Base-by-base conservation (phyloP, 441 rosid genomes). In the Melastoma candidum region DNA sequence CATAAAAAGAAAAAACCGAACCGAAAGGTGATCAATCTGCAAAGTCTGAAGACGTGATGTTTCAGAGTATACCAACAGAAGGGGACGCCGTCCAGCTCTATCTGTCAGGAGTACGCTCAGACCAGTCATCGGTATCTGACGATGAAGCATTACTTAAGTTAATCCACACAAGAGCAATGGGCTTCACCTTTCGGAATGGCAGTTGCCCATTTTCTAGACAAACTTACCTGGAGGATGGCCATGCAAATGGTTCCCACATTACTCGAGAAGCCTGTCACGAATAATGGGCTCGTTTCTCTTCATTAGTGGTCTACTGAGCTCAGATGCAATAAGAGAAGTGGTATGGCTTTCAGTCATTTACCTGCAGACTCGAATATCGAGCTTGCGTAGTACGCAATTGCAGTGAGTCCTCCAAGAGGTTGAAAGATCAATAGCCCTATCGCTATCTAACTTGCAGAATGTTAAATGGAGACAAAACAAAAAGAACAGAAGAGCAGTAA, bases 341-440 rank as follows among this genome's bases (percentile, higher is more conserved):
- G 53, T 29, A 52, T 32, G 43, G 53, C 36, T 29, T 29, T 29
- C 36, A 7, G 36, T 29, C 5, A 3, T 29, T 0, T 63, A 77
- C 79, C 76, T 6, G 79, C 72, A 10, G 57, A 32, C n/a, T 66
- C 68, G 39, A 72, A 70, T 27, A 77, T 64, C 1, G 22, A 14
- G 45, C 72, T 70, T 2, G 61, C 47, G 36, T 71, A 74, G 46
- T 48, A 62, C 4, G 26, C 48, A 53, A 61, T 22, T 13, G 44
- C 75, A 47, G 36, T 72, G 4, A 46, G 11, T 7, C 83, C 83
- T 45, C 70, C 77, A 12, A 66, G 62, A 49, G 69, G 58, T 57
- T 65, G 75, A 13, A 74, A 47, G 17, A 67, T 47, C 74, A 77
- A 69, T 22, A 72, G 22, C 24, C 74, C 75, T 13, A 68, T 47